phyloP scores from a whole-genome alignment of 2,329 filamentous ascomycete genomes.

The Fusarium incarnatum region DNA sequence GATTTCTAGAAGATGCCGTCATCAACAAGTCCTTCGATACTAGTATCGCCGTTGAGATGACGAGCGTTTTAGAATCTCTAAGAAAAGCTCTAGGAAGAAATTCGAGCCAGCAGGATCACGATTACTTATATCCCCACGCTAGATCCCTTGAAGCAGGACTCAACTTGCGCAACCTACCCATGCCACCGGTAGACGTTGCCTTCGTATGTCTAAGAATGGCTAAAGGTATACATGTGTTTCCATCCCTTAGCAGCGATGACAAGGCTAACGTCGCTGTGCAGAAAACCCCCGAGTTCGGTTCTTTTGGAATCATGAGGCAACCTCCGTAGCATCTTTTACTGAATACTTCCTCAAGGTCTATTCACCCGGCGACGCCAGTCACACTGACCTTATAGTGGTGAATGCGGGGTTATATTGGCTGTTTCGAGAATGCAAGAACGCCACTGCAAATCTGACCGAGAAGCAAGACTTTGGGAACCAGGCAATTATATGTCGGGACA shows the following conservation, averaged over 20 bases:
- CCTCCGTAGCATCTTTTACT: background rate
- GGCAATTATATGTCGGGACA: constrained; percentile 40
- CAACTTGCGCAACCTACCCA: background rate
- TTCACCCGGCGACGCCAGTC: background rate
- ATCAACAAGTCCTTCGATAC: background rate
- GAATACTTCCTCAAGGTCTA: background rate
- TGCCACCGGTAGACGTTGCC: background rate
- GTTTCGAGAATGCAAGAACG: background rate
- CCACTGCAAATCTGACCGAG: background rate
- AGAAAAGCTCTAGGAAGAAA: background rate
- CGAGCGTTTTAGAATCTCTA: background rate
- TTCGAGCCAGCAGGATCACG: background rate
- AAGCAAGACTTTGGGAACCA: constrained; percentile 39
- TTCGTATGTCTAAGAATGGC: background rate
- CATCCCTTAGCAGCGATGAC: accelerated
- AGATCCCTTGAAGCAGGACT: background rate
- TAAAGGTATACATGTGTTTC: background rate
- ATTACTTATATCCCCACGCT: background rate
- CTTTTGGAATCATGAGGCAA: background rate
- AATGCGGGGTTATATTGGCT: background rate
- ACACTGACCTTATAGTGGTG: background rate
- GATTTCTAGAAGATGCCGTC: constrained; percentile 53
- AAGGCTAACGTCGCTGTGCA: background rate
- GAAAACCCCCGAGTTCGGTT: background rate
- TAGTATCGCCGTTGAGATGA: constrained; percentile 10